Evolutionary conservation across 108 stramenopile species (phyloP).

Genomic region (Fragilaria crotonensis): DNA sequence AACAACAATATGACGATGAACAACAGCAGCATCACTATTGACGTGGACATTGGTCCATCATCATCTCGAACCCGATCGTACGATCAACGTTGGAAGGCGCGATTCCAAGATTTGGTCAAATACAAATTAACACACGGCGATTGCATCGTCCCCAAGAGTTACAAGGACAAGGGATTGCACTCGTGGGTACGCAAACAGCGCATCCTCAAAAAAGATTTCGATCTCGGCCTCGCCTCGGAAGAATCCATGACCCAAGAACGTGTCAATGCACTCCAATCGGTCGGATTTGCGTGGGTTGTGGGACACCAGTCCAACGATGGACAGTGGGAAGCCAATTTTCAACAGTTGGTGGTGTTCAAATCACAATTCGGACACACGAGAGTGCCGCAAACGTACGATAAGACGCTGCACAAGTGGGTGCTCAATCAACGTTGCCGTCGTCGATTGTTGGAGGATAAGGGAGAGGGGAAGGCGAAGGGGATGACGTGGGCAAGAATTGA

Average conservation of each 20-base stretch:
- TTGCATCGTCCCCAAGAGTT: not conserved
- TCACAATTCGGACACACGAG: not conserved
- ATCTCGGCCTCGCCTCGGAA: not conserved
- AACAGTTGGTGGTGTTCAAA: not conserved
- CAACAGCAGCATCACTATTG: too few relatives aligned
- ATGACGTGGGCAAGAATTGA: not conserved
- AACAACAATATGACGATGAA: too few relatives aligned
- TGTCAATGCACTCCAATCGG: conserved; percentile 1
- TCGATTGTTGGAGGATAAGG: conserved; percentile 1
- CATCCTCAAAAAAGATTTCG: not conserved
- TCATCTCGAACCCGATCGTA: too few relatives aligned
- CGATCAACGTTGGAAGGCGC: conserved; percentile 2
- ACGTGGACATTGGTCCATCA: too few relatives aligned
- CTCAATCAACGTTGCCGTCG: conserved; percentile 1
- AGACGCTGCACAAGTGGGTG: conserved; percentile 4
- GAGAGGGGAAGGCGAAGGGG: conserved; percentile 1
- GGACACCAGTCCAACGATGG: not conserved
- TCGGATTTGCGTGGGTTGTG: conserved; percentile 2
- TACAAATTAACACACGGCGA: conserved; percentile 3
- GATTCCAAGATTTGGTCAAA: conserved; percentile 1
- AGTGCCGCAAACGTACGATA: conserved; percentile 3
- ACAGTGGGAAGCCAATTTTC: not conserved
- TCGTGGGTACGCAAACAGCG: not conserved
- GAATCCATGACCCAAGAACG: conserved; percentile 3
- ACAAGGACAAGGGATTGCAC: not conserved